phyloP scores from a whole-genome alignment of 73 alveolate species.

The Paramecium pentaurelia region DNA sequence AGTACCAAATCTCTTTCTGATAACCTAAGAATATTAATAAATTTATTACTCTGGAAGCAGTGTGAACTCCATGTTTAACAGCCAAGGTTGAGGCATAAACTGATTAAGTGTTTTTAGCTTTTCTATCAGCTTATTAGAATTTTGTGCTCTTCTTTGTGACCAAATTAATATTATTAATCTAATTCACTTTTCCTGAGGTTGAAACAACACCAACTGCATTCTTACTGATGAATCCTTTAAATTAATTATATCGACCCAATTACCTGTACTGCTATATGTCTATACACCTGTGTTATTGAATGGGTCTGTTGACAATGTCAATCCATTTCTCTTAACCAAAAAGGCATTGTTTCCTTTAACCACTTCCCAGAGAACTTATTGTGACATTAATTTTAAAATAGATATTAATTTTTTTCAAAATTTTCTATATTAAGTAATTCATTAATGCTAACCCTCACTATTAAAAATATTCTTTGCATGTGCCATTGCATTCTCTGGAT shows the following conservation, averaged over 20 bases:
- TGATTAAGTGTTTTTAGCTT: not conserved
- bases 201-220: conserved; percentile 7
- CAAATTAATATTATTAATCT: not conserved
- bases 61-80: conserved; percentile 40
- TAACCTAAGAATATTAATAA: not conserved
- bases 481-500: conserved; percentile 23
- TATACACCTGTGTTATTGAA: conserved; percentile 41
- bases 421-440: not conserved
- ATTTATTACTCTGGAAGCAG: conserved; percentile 25
- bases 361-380: conserved; percentile 47
- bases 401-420: not conserved
- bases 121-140: conserved; percentile 40
- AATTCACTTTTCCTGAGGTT: not conserved
- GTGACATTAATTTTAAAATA: conserved; percentile 43
- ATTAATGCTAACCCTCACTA: not conserved
- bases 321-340: conserved; percentile 22
- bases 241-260: not conserved
- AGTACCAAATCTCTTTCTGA: conserved; percentile 41
- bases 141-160: not conserved
- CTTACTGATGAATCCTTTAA: conserved; percentile 3
- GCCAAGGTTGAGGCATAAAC: conserved; percentile 14
- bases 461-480: conserved; percentile 21
- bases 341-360: conserved; percentile 43
- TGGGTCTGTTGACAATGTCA: conserved; percentile 42
- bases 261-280: conserved; percentile 38